Evolutionary conservation across 768 basidiomycete species (phyloP), one percentile per base, ranked within the genome.

Genomic region (Leccinum aurantiacum): DNA sequence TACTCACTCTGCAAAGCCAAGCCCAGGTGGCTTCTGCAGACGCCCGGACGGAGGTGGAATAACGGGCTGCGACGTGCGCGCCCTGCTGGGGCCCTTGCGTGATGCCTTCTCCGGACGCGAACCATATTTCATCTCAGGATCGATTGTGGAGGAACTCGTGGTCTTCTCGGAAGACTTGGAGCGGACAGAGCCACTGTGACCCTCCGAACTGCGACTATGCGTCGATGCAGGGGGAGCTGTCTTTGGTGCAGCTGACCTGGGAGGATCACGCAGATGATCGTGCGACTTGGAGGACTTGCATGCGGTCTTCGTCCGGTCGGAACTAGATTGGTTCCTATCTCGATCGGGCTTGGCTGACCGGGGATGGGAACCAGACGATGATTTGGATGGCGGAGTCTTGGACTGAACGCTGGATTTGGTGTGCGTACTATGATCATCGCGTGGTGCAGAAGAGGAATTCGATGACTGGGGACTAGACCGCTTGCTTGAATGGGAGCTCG

Each of bases 1-100:
- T 17, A 62, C 74, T 69, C 57, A 74, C 72, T 74, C 72, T 53
- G 67, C 62, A 29, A 74, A 65, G 35, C 63, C 62, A 55, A 70
- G 55, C 53, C 63, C 71, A 50, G 65, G 29, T 19, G 63, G 38
- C 56, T 67, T 72, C 50, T 71, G 61, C 31, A 56, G 33, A 38
- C 58, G 65, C n/a, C 55, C 53, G 4, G 74, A 72, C 3, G 62
- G 27, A 17, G 74, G 72, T 27, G 73, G 73, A 37, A 72, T 66
- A 4, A 75, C 69, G 3, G 74, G 74, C 41, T 67, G 72, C 17
- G 67, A 63, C 29, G 52, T 41, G 29, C 57, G 66, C 7, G 64
- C 61, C 25, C 56, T 63, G n/a, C 63, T 55, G 17, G 65, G 19
- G 37, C 64, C 27, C 52, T 59, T 58, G 25, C 61, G 66, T 10